Percentiles rank a stretch among this genome's conserved stretches.
Evolutionary conservation across 2,329 filamentous ascomycete genomes (phyloP).

Genomic region (Fusarium duplospermum): DNA sequence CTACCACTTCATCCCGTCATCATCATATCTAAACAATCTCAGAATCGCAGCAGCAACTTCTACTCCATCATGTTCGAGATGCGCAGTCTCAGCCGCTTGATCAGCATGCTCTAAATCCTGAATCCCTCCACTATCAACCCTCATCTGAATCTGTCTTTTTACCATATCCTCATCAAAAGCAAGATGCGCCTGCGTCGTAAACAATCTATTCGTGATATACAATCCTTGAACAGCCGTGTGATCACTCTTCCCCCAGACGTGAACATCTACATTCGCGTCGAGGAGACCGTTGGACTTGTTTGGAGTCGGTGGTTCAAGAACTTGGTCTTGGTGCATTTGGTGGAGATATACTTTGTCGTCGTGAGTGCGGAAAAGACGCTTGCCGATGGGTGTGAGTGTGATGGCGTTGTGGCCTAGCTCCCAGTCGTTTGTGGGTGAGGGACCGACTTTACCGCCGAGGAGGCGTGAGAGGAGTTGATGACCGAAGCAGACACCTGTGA

Average conservation of each 20-base stretch:
- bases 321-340: conserved; percentile 85
- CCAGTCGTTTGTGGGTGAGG: conserved; percentile 74
- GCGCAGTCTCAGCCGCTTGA: conserved; percentile 71
- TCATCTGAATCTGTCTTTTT: conserved; percentile 68
- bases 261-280: conserved; percentile 53
- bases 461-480: conserved; percentile 83
- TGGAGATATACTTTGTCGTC: conserved; percentile 66
- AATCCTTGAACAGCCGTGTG: conserved; percentile 79
- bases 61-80: conserved; percentile 77
- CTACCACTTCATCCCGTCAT: conserved; percentile 52
- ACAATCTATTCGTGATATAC: conserved; percentile 72
- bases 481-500: conserved; percentile 84
- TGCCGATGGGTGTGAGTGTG: conserved; percentile 72
- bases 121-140: conserved; percentile 70
- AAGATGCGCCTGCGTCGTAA: conserved; percentile 83
- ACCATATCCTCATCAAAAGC: conserved; percentile 80
- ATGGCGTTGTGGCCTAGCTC: conserved; percentile 77
- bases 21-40: conserved; percentile 63
- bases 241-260: conserved; percentile 71
- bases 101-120: conserved; percentile 71
- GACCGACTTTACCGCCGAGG: conserved; percentile 73
- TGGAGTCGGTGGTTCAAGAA: conserved; percentile 68
- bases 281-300: conserved; percentile 58
- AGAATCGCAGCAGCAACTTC: conserved; percentile 74
- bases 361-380: conserved; percentile 74